Base-by-base conservation (phyloP, 768 basidiomycete species). In the Russula earlei region DNA sequence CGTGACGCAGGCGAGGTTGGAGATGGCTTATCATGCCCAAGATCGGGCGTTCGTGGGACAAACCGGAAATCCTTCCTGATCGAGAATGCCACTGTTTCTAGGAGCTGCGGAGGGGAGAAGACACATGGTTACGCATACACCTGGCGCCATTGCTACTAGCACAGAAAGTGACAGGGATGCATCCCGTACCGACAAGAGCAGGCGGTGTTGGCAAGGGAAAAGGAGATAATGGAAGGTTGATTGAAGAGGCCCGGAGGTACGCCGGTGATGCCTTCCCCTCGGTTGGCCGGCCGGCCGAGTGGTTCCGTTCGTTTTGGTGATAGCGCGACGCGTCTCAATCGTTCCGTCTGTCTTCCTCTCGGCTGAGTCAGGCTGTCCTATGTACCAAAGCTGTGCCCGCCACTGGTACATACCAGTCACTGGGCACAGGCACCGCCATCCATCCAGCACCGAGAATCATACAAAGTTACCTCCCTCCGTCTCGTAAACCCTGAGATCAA, bases 81-180 rank as follows among this genome's bases (percentile, higher is more conserved):
- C 55, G 31, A 56, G 51, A n/a, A 36, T 38, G 38, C 38, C 5
- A 33, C 17, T 31, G 17, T 42, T 48, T 54, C 24, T 75, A 98
- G 95, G 95, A 99, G 74, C 77, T 98, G 40, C 77, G 86, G 68
- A 80, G 95, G 61, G 95, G n/a, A n/a, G n/a, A 99, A 74, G 86
- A 87, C 71, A 82, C 83, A 34, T 97, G 95, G 95, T 89, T 92
- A 56, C 82, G 95, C 61, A 92, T 99, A 67, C 84, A 98, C 74
- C 80, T 96, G 33, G 85, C 93, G 31, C 96, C 95, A 10, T 69
- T 97, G 55, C 77, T 99, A 45, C 77, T 94, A 63, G 95, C 95
- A n/a, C n/a, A 37, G 95, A 99, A 69, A 84, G 84, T 4, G 95
- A 99, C 74, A 85, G 96, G 53, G 91, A 94, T 69, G 76, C 78